These are phyloP conservation scores for Calamus simplicifolius DNA, from an alignment of 176 grass and related monocot genomes.

Conservation along the genomic window DNA sequence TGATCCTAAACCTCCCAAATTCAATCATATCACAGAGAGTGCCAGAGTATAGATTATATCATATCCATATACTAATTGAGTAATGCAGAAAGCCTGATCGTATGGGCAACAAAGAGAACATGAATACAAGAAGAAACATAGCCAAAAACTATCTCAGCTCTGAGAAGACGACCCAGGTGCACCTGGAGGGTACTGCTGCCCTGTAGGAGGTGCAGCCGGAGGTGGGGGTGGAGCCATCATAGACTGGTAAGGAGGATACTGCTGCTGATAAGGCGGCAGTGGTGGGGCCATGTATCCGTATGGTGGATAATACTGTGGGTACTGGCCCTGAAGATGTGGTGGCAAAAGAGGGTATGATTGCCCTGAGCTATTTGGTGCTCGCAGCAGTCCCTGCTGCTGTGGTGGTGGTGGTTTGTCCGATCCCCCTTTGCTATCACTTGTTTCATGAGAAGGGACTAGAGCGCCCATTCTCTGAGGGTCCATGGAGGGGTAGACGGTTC, in stretches of 20 bases:
- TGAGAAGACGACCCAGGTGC: slow-evolving; percentile 23
- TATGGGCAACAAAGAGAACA: no score
- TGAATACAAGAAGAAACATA: no score
- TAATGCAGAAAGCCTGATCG: no score
- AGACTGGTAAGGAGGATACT: slow-evolving; percentile 57
- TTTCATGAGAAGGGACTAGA: slow-evolving; percentile 44
- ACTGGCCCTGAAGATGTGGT: slow-evolving; percentile 58
- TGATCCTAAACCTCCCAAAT: no score
- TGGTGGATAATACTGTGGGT: slow-evolving; percentile 49
- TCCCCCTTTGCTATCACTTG: slow-evolving; percentile 25
- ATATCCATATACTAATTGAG: no score
- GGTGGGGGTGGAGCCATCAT: slow-evolving; percentile 31
- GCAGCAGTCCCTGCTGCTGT: slow-evolving; percentile 3
- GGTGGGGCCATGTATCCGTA: slow-evolving; percentile 52
- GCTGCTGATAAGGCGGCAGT: slow-evolving; percentile 53
- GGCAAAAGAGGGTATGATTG: slow-evolving; percentile 18
- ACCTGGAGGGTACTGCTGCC: slow-evolving; percentile 24
- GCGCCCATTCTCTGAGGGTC: slow-evolving; percentile 97
- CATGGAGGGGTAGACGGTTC: slow-evolving; percentile 77
- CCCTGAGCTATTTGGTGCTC: no score
- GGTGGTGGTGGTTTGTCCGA: slow-evolving; percentile 25
- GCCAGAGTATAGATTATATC: no score
- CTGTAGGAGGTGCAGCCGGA: slow-evolving; percentile 25
- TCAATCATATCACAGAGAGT: no score
- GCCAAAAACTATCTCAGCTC: slow-evolving; percentile 15